phyloP scores from a whole-genome alignment of 2,329 filamentous ascomycete genomes.

The Diaporthe helianthi region DNA sequence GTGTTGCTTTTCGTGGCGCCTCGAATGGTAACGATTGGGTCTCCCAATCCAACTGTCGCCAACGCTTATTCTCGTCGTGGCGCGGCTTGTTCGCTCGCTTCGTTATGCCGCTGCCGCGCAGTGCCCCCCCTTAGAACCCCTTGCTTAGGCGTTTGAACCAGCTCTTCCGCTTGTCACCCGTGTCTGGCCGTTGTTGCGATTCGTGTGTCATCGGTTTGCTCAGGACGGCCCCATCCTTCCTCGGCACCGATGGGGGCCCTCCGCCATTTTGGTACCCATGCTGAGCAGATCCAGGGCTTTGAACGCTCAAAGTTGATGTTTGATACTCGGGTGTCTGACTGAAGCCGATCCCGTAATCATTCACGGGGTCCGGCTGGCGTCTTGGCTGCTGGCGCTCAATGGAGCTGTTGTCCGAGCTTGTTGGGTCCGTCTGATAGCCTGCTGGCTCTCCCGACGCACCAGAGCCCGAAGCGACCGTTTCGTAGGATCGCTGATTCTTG shows the following conservation, averaged over 20 bases:
- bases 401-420: constrained; percentile 90
- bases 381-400: constrained; percentile 74
- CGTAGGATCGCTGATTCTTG: constrained; percentile 80
- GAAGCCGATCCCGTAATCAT: constrained; percentile 71
- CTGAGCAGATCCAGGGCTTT: constrained; percentile 38
- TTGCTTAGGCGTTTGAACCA: constrained; percentile 88
- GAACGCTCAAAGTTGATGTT: constrained; percentile 48
- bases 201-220: constrained; percentile 38
- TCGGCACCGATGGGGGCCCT: constrained; percentile 43
- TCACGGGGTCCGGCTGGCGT: constrained; percentile 57
- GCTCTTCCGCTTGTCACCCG: constrained; percentile 80
- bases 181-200: constrained; percentile 41
- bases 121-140: constrained; percentile 43
- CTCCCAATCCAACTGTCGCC: background rate
- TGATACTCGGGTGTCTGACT: constrained; percentile 52
- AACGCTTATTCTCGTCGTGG: background rate
- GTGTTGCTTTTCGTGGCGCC: background rate
- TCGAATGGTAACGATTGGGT: background rate
- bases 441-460: constrained; percentile 76
- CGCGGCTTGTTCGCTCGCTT: background rate
- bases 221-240: constrained; percentile 42
- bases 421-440: constrained; percentile 83
- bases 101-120: background rate
- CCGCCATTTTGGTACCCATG: constrained; percentile 36
- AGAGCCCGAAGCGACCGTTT: constrained; percentile 82